Percentiles rank a stretch among this genome's conserved stretches.
phyloP scores from a whole-genome alignment of 1,284 basidiomycete genomes.

The Pulveroboletus sp. region DNA sequence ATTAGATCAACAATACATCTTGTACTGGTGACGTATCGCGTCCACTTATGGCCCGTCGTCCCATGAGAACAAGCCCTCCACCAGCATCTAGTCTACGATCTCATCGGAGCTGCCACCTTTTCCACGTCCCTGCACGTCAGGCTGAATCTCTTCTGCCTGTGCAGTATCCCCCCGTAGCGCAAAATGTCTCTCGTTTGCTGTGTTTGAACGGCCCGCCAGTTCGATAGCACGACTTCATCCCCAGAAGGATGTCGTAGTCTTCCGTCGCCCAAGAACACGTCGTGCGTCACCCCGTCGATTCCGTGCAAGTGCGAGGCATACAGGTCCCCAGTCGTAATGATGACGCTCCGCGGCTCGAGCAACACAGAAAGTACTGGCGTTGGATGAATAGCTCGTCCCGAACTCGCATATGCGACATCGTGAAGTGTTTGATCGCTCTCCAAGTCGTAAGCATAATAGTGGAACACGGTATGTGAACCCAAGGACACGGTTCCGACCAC shows the following conservation, averaged over 20 bases:
- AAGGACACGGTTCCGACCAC: slow-evolving; percentile 89
- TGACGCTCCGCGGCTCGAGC: slow-evolving; percentile 78
- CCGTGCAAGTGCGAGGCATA: slow-evolving; percentile 78
- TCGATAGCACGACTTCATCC: slow-evolving; percentile 50
- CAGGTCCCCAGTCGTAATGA: slow-evolving; percentile 71
- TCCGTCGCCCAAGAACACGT: slow-evolving; percentile 41
- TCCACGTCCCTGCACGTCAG: slow-evolving; percentile 86
- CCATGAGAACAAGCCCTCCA: background rate
- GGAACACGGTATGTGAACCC: slow-evolving; percentile 80
- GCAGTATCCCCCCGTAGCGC: slow-evolving; percentile 49
- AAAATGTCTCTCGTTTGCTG: slow-evolving; percentile 43
- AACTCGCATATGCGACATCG: slow-evolving; percentile 25
- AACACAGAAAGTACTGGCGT: slow-evolving; percentile 72
- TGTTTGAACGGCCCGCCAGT: slow-evolving; percentile 51
- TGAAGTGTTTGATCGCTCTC: background rate
- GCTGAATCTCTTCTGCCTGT: slow-evolving; percentile 70
- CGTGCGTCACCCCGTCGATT: slow-evolving; percentile 57
- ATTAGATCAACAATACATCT: background rate
- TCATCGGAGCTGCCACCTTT: slow-evolving; percentile 45
- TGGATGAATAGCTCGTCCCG: slow-evolving; percentile 60
- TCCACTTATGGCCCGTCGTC: background rate
- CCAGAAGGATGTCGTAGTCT: slow-evolving; percentile 20
- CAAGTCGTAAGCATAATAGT: slow-evolving; percentile 72
- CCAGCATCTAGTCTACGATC: background rate
- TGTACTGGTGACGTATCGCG: background rate